Conservation (phyloP, 495 filamentous ascomycete genomes). For the Lophium mytilinum region DNA sequence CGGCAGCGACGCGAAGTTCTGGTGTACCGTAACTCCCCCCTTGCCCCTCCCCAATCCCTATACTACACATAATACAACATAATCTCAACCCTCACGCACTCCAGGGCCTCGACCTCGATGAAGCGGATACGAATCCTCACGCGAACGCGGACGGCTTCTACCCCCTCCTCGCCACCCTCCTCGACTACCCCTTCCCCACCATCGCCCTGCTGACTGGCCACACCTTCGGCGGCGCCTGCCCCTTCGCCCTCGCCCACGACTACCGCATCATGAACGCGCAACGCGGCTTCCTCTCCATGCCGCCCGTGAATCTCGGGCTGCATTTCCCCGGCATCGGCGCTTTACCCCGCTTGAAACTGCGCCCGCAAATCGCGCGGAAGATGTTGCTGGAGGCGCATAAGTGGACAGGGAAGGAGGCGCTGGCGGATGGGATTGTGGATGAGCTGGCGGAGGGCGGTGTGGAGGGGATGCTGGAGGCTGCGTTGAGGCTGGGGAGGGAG, state of each 20-base stretch:
- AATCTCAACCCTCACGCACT: not conserved
- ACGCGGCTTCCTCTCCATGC: constrained; percentile 45
- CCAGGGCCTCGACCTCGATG: constrained; percentile 42
- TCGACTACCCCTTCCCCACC: constrained; percentile 46
- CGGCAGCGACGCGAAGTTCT: constrained; percentile 44
- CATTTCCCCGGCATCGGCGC: constrained; percentile 45
- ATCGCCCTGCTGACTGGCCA: constrained; percentile 45
- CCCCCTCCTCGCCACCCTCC: constrained; percentile 43
- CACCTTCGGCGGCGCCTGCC: constrained; percentile 45
- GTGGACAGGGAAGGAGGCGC: constrained; percentile 43
- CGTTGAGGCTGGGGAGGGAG: constrained; percentile 35
- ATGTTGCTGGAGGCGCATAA: constrained; percentile 45
- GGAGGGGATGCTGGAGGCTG: constrained; percentile 40
- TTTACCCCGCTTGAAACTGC: constrained; percentile 42
- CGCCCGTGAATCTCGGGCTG: constrained; percentile 43
- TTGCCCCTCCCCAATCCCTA: not conserved
- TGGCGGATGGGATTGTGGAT: constrained; percentile 45
- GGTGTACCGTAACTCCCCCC: constrained; percentile 34
- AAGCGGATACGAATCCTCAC: constrained; percentile 40
- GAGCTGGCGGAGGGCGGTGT: constrained; percentile 34
- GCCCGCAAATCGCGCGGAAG: constrained; percentile 41
- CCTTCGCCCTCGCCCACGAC: constrained; percentile 42
- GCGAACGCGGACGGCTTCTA: constrained; percentile 46
- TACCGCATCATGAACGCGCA: constrained; percentile 46
- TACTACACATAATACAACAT: too few relatives aligned